Evolutionary conservation across 129 eudicot species (phyloP), one percentile per base, ranked within the genome.

Genomic region (carrot (Daucus carota)): DNA sequence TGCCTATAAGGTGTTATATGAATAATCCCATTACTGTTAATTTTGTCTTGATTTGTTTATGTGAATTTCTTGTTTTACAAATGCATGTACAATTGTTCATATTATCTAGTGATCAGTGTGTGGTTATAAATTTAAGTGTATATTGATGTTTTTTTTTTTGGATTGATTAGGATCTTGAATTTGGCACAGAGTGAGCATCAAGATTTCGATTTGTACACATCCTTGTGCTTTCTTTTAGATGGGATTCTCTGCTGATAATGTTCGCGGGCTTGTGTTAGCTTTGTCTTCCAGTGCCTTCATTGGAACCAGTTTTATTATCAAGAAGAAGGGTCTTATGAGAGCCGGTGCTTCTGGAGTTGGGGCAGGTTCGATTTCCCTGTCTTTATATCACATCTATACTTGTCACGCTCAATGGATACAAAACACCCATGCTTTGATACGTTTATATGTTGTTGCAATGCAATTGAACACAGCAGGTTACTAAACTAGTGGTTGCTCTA

Each of bases 291-390:
- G 98, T 76, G 38, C 90, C 32, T 92, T 92, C 47, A 92, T 92
- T 80, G 98, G 98, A 41, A 63, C 98, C 20, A 92, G 98, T 52
- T 92, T 87, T 70, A 92, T 92, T 11, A 83, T 92, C 18, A 92
- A 92, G 94, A 92, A 92, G 60, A 92, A 88, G 38, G 98, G 98
- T 79, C 92, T 92, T 47, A 90, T 73, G 77, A 92, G 47, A 79
- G 96, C 98, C 63, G 92, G 89, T 63, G 80, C 76, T 76, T 34
- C 85, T 44, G 98, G 98, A 73, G 74, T 45, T 29, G 78, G 98
- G 81, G 98, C 98, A 92, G 91, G 98, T 92, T 70, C 70, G 66
- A 54, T 42, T 52, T 83, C 32, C 57, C 73, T 47, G 2, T 50
- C 69, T 16, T 6, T 80, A 33, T 54, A 0, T 16, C 72, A 6